Evolutionary conservation across 2,329 filamentous ascomycete species (phyloP).

Genomic region (Annulohypoxylon truncatum): DNA sequence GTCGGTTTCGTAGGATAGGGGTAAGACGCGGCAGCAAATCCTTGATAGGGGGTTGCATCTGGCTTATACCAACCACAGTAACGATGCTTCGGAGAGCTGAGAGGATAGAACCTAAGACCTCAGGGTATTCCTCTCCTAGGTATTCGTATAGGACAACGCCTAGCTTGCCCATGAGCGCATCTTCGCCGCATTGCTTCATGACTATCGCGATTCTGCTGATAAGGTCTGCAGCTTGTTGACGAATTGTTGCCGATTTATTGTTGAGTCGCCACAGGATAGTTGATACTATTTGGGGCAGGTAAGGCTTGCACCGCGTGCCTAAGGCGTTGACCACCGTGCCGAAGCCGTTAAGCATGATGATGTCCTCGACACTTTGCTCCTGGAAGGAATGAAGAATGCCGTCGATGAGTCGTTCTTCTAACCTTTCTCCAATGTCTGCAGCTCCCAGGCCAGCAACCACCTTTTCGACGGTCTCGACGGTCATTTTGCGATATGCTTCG

Average conservation of each 20-base stretch:
- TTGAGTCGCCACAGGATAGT: slow-evolving; percentile 97
- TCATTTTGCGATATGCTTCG: slow-evolving; percentile 99
- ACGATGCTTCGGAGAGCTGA: slow-evolving; percentile 96
- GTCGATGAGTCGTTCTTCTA: slow-evolving; percentile 94
- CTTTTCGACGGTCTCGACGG: slow-evolving; percentile 97
- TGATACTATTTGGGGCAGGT: slow-evolving; percentile 95
- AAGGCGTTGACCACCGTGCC: slow-evolving; percentile 97
- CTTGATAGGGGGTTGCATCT: slow-evolving; percentile 98
- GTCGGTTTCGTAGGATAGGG: slow-evolving; percentile 96
- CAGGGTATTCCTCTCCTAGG: slow-evolving; percentile 96
- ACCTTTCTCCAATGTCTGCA: slow-evolving; percentile 89
- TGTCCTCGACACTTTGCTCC: slow-evolving; percentile 95
- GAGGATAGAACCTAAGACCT: slow-evolving; percentile 95
- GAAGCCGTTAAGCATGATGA: slow-evolving; percentile 96
- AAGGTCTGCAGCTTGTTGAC: slow-evolving; percentile 95
- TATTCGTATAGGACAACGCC: slow-evolving; percentile 97
- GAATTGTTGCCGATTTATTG: slow-evolving; percentile 96
- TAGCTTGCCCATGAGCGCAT: slow-evolving; percentile 94
- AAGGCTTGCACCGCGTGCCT: slow-evolving; percentile 93
- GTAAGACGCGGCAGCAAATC: slow-evolving; percentile 94
- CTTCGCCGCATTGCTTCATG: slow-evolving; percentile 98
- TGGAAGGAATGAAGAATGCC: slow-evolving; percentile 97
- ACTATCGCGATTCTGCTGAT: slow-evolving; percentile 98
- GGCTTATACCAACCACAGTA: slow-evolving; percentile 95
- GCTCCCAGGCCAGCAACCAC: slow-evolving; percentile 92